Percentiles rank a stretch among this genome's conserved stretches.
phyloP scores from a whole-genome alignment of 208 protist genomes.

The Trypanosoma boissoni region DNA sequence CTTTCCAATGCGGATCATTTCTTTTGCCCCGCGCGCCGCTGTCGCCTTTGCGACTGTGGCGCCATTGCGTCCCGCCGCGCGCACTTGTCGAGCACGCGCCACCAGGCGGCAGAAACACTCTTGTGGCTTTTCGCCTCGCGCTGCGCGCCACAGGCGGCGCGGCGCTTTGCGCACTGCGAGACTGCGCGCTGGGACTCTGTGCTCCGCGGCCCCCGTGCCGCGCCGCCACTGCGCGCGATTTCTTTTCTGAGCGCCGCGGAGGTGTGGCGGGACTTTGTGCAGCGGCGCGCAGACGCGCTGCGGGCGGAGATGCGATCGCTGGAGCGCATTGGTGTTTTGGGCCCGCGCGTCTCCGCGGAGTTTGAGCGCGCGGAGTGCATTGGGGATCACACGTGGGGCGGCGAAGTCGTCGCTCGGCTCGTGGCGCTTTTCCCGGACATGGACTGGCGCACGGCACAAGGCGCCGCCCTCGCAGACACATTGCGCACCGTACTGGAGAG shows the following conservation, averaged over 20 bases:
- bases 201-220: neutral
- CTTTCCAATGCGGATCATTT: slow-evolving; percentile 9
- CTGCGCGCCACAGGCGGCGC: slow-evolving; percentile 6
- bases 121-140: slow-evolving; percentile 19
- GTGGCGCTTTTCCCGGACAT: slow-evolving; percentile 24
- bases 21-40: slow-evolving; percentile 11
- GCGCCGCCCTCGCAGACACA: slow-evolving; percentile 12
- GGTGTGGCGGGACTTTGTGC: neutral
- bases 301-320: neutral
- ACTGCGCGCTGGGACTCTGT: slow-evolving; percentile 15
- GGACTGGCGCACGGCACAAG: slow-evolving; percentile 9
- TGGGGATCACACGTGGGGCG: slow-evolving; percentile 33
- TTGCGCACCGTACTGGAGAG: slow-evolving; percentile 27
- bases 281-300: neutral
- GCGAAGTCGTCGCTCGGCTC: slow-evolving; percentile 17
- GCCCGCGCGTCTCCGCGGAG: neutral
- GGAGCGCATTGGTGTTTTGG: neutral
- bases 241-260: neutral
- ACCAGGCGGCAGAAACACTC: slow-evolving; percentile 13
- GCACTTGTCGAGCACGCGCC: slow-evolving; percentile 4
- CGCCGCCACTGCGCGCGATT: neutral
- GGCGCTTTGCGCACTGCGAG: slow-evolving; percentile 17
- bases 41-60: slow-evolving; percentile 22
- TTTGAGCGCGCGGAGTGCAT: slow-evolving; percentile 32
- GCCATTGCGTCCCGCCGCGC: neutral